These are phyloP conservation scores for Vishniacozyma victoriae DNA, from an alignment of 768 basidiomycete genomes.

Conservation along the genomic window DNA sequence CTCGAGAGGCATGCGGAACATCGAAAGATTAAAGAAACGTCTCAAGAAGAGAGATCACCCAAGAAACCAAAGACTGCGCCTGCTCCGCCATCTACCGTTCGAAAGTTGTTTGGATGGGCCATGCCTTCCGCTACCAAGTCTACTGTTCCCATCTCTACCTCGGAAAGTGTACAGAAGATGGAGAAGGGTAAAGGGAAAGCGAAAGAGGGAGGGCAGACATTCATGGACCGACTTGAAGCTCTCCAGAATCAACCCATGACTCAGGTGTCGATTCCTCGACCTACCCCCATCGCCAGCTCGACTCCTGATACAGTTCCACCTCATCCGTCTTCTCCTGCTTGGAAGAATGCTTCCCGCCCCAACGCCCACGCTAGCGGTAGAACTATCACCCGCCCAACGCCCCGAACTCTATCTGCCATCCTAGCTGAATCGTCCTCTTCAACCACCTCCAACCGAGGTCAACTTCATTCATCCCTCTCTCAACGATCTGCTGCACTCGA, in stretches of 20 bases:
- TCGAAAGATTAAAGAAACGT: no score
- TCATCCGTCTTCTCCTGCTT: conserved; percentile 2
- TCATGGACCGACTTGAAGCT: background rate
- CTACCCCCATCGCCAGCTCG: background rate
- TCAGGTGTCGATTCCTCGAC: background rate
- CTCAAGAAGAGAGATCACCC: no score
- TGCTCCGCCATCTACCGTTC: conserved; percentile 29
- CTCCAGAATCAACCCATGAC: no score
- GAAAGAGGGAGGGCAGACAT: background rate
- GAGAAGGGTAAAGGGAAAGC: background rate
- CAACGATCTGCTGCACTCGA: conserved; percentile 28
- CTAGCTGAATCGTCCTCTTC: conserved; percentile 8
- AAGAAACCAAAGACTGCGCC: conserved; percentile 2
- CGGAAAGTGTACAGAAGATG: conserved; percentile 18
- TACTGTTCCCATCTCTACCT: no score
- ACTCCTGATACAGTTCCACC: background rate
- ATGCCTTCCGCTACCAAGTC: conserved; percentile 3
- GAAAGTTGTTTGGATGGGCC: conserved; percentile 19
- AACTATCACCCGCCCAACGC: conserved; percentile 1
- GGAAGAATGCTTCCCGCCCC: background rate
- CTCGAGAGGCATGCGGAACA: no score
- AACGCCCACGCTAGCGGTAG: background rate
- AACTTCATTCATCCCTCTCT: conserved; percentile 11
- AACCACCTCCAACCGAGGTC: background rate
- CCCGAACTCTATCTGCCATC: background rate